These are phyloP conservation scores for Didymella sp. DNA, from an alignment of 2,329 filamentous ascomycete genomes.

Conservation along the genomic window DNA sequence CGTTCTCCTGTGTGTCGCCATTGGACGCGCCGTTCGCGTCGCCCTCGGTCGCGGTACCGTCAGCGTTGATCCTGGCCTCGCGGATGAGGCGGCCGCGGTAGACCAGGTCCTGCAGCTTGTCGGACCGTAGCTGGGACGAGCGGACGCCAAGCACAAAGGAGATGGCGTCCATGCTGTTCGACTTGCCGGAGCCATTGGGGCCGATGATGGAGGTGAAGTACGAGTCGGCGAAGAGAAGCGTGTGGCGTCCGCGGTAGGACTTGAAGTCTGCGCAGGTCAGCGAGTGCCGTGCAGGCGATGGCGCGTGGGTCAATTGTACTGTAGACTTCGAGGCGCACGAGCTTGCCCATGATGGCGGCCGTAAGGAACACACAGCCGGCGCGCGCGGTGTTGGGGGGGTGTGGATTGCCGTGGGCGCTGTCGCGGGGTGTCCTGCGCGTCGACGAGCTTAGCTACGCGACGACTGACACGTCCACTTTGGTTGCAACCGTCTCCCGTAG, in stretches of 20 bases:
- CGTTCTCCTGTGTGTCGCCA: conserved; percentile 56
- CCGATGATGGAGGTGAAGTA: conserved; percentile 99
- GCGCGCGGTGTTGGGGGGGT: conserved; percentile 20
- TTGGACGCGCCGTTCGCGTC: conserved; percentile 51
- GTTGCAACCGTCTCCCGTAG: conserved; percentile 32
- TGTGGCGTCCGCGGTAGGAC: conserved; percentile 97
- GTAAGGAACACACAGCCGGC: conserved; percentile 20
- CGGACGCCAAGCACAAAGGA: conserved; percentile 99
- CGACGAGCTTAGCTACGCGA: conserved; percentile 3
- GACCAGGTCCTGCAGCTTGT: conserved; percentile 91
- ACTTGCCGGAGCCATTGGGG: conserved; percentile 99
- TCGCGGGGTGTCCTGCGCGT: conserved; percentile 14
- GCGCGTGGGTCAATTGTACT: conserved; percentile 64
- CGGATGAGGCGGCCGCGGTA: conserved; percentile 94
- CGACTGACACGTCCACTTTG: no score
- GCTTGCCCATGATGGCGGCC: conserved; percentile 78
- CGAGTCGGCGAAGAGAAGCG: conserved; percentile 91
- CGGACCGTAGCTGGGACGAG: conserved; percentile 94
- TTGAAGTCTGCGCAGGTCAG: conserved; percentile 78
- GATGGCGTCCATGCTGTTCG: conserved; percentile 99
- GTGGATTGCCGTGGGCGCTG: not conserved
- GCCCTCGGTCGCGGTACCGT: conserved; percentile 67
- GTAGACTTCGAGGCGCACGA: conserved; percentile 91
- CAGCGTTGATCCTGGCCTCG: conserved; percentile 89
- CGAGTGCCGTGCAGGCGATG: conserved; percentile 16